Evolutionary conservation across 2,329 filamentous ascomycete genomes (phyloP).

Genomic region (Cordyceps cateniannulata): DNA sequence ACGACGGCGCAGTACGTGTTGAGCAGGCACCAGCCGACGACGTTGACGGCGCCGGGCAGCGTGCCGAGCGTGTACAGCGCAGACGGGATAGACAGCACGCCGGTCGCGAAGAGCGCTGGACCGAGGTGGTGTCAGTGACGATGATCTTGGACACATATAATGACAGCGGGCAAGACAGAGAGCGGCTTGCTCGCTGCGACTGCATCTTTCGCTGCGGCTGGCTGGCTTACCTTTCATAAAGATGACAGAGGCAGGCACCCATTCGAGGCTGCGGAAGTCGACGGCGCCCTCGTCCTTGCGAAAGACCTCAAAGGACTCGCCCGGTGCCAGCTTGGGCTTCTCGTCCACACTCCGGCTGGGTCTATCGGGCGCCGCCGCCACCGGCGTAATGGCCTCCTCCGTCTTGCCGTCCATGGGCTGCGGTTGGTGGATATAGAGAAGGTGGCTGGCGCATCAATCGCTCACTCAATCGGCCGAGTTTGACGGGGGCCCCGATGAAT

Average conservation of each 20-base stretch:
- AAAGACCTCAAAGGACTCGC: constrained; percentile 36
- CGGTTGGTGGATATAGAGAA: neutral
- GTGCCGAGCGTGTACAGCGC: constrained; percentile 37
- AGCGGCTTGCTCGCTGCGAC: neutral
- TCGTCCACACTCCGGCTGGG: neutral
- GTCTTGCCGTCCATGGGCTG: neutral
- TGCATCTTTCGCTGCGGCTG: neutral
- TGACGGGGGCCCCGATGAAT: neutral
- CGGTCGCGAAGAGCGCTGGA: constrained; percentile 36
- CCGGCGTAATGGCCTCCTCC: neutral
- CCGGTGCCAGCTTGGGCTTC: neutral
- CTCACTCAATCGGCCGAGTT: neutral
- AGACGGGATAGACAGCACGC: constrained; percentile 35
- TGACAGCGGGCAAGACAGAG: no score
- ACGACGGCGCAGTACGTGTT: constrained; percentile 35
- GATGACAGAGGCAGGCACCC: constrained; percentile 41
- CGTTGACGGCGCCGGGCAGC: constrained; percentile 35
- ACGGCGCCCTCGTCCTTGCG: constrained; percentile 35
- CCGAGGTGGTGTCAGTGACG: no score
- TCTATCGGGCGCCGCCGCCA: neutral
- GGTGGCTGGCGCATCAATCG: no score
- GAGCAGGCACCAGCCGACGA: constrained; percentile 34
- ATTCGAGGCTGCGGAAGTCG: constrained; percentile 41
- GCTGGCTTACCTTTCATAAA: constrained; percentile 30
- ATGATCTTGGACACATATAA: no score